phyloP scores from a whole-genome alignment of 805 yeast species.

The Groenewaldozyma salmanticensis region DNA sequence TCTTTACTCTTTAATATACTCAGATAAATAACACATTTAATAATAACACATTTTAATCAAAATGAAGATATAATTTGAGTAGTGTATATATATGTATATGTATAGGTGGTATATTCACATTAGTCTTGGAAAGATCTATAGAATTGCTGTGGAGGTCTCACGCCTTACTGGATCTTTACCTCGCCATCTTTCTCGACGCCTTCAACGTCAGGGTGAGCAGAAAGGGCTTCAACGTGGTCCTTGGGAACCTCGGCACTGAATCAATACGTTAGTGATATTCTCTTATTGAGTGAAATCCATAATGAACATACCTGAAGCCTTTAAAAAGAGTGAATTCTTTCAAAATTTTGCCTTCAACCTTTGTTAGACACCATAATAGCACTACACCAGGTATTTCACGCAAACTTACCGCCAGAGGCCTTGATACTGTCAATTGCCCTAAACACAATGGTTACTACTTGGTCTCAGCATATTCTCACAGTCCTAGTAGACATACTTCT shows the following conservation, averaged over 20 bases:
- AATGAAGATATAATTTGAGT: too few species aligned
- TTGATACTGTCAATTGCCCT: slow-evolving; percentile 16
- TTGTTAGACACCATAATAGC: background rate
- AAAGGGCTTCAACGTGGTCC: slow-evolving; percentile 21
- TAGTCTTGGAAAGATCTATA: too few species aligned
- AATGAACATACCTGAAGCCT: slow-evolving; percentile 22
- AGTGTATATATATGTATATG: too few species aligned
- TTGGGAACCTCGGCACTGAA: slow-evolving; percentile 22
- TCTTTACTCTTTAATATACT: too few species aligned
- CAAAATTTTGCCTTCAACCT: slow-evolving; percentile 17
- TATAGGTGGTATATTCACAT: background rate
- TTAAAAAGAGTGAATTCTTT: slow-evolving; percentile 28
- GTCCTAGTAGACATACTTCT: slow-evolving; percentile 9
- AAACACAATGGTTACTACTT: background rate
- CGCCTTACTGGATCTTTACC: slow-evolving; percentile 21
- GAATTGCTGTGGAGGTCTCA: too few species aligned
- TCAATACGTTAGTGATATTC: background rate
- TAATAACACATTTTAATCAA: too few species aligned
- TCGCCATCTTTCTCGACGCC: slow-evolving; percentile 26
- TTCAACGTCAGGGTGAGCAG: slow-evolving; percentile 22
- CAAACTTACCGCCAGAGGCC: slow-evolving; percentile 13
- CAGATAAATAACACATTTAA: too few species aligned
- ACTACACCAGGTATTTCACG: background rate
- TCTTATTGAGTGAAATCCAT: background rate
- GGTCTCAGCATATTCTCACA: background rate